Percentiles rank a stretch among this genome's conserved stretches.
Conservation (phyloP, 2,329 filamentous ascomycete genomes). For the Monilinia polystroma region DNA sequence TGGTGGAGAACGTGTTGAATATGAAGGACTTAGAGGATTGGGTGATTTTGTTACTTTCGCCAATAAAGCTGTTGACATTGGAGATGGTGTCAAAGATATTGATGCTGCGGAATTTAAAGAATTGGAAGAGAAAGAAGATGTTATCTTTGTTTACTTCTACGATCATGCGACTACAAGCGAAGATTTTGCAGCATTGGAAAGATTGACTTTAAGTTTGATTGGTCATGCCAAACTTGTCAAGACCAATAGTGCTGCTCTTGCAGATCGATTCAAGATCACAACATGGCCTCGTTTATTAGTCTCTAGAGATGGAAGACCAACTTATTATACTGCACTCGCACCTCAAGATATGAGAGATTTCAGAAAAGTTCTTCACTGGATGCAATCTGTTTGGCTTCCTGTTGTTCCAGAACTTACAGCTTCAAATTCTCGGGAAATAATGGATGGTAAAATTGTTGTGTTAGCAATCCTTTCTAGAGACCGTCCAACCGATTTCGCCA, state of each 20-base stretch:
- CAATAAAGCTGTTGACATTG: conserved; percentile 78
- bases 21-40: conserved; percentile 84
- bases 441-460: conserved; percentile 93
- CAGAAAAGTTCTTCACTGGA: conserved; percentile 79
- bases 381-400: conserved; percentile 93
- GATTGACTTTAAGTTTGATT: conserved; percentile 82
- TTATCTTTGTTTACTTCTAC: conserved; percentile 97
- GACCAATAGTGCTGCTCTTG: conserved; percentile 74
- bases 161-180: conserved; percentile 91
- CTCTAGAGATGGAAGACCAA: conserved; percentile 82
- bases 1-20: conserved; percentile 87
- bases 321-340: conserved; percentile 83
- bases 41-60: conserved; percentile 88
- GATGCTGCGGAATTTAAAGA: conserved; percentile 73
- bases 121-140: conserved; percentile 89
- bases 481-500: conserved; percentile 73
- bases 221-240: conserved; percentile 92
- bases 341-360: conserved; percentile 92
- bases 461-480: conserved; percentile 82
- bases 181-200: conserved; percentile 85
- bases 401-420: conserved; percentile 93
- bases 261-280: conserved; percentile 86
- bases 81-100: conserved; percentile 76
- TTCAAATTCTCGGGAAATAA: conserved; percentile 88
- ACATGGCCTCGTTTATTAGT: conserved; percentile 95